Percentiles rank a stretch among this genome's conserved stretches.
Evolutionary conservation across 495 filamentous ascomycete species (phyloP).

Genomic region (Clavariopsis aquatica): DNA sequence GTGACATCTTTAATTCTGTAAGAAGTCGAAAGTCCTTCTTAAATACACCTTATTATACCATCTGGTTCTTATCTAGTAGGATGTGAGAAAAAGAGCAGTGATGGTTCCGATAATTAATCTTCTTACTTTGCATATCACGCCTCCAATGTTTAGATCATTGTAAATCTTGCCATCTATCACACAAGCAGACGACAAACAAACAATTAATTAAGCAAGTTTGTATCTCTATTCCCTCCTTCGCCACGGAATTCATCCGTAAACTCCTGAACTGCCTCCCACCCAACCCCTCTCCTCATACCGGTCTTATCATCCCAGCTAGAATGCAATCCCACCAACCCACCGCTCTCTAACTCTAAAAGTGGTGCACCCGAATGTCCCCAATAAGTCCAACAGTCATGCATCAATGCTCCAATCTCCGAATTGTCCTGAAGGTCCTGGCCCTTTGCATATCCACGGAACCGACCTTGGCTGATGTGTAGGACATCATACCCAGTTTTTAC

Average conservation of each 20-base stretch:
- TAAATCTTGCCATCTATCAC: too few species aligned
- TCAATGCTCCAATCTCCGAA: slow-evolving; percentile 52
- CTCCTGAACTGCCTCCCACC: slow-evolving; percentile 42
- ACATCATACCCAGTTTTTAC: slow-evolving; percentile 49
- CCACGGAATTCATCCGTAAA: slow-evolving; percentile 31
- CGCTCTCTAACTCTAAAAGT: slow-evolving; percentile 39
- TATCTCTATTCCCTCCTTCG: too few species aligned
- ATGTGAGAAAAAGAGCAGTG: too few species aligned
- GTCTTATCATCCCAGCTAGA: slow-evolving; percentile 53
- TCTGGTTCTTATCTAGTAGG: too few species aligned
- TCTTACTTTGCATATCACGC: too few species aligned
- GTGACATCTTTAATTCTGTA: too few species aligned
- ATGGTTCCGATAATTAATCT: too few species aligned
- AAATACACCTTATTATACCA: too few species aligned
- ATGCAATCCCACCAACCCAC: slow-evolving; percentile 50
- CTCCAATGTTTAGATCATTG: too few species aligned
- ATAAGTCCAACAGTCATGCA: slow-evolving; percentile 58
- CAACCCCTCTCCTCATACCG: slow-evolving; percentile 51
- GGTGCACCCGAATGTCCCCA: slow-evolving; percentile 56
- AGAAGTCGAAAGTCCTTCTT: too few species aligned
- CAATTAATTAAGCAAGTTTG: too few species aligned
- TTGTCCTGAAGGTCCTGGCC: slow-evolving; percentile 50
- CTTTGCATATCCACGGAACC: slow-evolving; percentile 44
- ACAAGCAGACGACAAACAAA: too few species aligned
- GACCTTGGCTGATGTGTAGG: slow-evolving; percentile 47